Percentiles rank a stretch among this genome's conserved stretches.
Evolutionary conservation across 202 grass and related monocot genomes (phyloP).

Genomic region (Saccharum hybrid): DNA sequence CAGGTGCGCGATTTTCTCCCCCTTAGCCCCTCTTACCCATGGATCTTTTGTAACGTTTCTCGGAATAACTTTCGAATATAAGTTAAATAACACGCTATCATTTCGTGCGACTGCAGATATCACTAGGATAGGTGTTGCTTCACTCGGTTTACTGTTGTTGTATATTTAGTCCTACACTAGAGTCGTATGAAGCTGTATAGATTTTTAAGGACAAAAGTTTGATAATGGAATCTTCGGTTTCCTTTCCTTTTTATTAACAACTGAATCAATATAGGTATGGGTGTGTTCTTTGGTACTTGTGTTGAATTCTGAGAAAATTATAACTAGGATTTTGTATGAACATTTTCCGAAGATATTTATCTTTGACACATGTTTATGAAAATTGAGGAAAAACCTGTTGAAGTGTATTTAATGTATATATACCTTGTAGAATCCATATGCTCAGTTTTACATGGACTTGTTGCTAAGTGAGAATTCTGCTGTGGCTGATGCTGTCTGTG

Average conservation of each 20-base stretch:
- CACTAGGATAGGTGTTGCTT: not conserved
- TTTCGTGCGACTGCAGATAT: not conserved
- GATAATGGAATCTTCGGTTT: not conserved
- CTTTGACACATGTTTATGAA: not conserved
- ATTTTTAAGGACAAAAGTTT: not conserved
- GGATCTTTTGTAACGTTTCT: constrained; percentile 30
- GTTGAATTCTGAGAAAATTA: not conserved
- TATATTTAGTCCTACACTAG: not conserved
- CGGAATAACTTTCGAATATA: not conserved
- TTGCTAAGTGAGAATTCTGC: constrained; percentile 26
- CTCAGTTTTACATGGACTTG: not conserved
- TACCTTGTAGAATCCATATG: not conserved
- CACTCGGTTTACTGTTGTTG: not conserved
- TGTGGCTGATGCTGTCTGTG: not conserved
- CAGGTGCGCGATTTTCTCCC: constrained; percentile 51
- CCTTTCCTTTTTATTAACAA: not conserved
- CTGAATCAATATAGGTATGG: not conserved
- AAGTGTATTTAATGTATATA: not conserved
- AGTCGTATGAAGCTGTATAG: not conserved
- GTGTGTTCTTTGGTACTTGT: not conserved
- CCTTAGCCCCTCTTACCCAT: not conserved
- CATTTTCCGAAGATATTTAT: not conserved
- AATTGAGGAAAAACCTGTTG: not conserved
- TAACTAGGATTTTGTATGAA: not conserved
- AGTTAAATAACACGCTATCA: too few species aligned